A percentile compares a stretch with the other conserved stretches of the same genome.
Evolutionary conservation across 441 rosid species (phyloP).

Genomic region (Raphanus hybrid): DNA sequence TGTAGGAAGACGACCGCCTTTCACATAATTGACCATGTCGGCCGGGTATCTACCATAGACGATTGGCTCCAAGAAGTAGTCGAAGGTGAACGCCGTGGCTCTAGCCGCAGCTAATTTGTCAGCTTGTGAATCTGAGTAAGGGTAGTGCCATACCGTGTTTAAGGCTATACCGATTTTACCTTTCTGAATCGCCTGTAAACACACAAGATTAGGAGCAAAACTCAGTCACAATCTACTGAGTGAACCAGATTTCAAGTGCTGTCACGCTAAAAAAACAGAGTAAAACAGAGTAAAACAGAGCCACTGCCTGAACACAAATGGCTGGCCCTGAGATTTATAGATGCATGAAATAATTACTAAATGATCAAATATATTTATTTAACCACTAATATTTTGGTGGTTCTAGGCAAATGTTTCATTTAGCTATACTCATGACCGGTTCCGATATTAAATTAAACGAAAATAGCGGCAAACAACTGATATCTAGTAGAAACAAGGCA

Average conservation of each 20-base stretch:
- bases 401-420: no score
- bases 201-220: not conserved
- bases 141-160: conserved; percentile 38
- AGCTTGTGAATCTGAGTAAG: conserved; percentile 36
- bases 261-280: no score
- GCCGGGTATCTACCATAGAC: conserved; percentile 45
- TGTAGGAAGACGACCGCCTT: conserved; percentile 45
- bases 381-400: no score
- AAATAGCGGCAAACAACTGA: not conserved
- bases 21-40: conserved; percentile 40
- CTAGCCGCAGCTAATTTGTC: conserved; percentile 43
- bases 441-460: not conserved
- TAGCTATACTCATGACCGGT: no score
- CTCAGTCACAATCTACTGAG: not conserved
- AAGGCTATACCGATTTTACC: conserved; percentile 51
- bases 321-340: no score
- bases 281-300: no score
- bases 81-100: conserved; percentile 41
- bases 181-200: conserved; percentile 35
- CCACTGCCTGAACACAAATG: no score
- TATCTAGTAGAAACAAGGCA: not conserved
- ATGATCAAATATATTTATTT: no score
- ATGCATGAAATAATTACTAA: no score
- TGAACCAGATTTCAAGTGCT: no score
- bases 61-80: conserved; percentile 47